Evolutionary conservation across 2,329 filamentous ascomycete genomes (phyloP).

Genomic region (Pyrenochaeta sp.): DNA sequence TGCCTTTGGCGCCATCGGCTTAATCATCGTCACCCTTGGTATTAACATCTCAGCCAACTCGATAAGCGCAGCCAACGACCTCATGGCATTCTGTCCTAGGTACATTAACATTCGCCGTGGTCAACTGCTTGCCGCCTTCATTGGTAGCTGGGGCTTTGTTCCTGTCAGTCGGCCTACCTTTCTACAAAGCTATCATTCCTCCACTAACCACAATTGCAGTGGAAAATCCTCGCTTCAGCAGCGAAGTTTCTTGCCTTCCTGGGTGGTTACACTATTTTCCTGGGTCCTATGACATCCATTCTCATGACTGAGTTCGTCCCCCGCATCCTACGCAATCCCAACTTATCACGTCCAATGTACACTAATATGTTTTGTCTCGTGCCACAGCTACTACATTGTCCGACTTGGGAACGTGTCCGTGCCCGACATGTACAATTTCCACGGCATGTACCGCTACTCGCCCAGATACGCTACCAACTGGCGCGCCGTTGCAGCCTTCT

Average conservation of each 20-base stretch:
- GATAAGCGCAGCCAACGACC: slow-evolving; percentile 35
- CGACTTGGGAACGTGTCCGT: slow-evolving; percentile 33
- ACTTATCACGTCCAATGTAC: background rate
- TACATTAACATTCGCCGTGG: slow-evolving; percentile 40
- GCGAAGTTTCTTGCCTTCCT: slow-evolving; percentile 49
- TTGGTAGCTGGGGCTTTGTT: slow-evolving; percentile 50
- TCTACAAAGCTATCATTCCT: background rate
- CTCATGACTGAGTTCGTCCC: slow-evolving; percentile 24
- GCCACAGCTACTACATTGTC: slow-evolving; percentile 30
- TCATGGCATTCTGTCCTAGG: slow-evolving; percentile 29
- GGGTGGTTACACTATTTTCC: slow-evolving; percentile 36
- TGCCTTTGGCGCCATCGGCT: slow-evolving; percentile 36
- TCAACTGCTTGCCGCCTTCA: slow-evolving; percentile 47
- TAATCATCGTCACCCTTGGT: slow-evolving; percentile 41
- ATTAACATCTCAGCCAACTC: slow-evolving; percentile 45
- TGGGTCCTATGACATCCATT: slow-evolving; percentile 36
- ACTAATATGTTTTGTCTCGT: background rate
- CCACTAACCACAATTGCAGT: slow-evolving; percentile 17
- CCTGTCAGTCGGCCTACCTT: slow-evolving; percentile 18
- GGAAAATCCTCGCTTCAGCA: slow-evolving; percentile 48
- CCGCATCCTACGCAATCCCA: background rate
- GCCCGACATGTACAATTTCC: slow-evolving; percentile 35
- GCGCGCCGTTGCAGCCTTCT: slow-evolving; percentile 33
- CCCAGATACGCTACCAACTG: slow-evolving; percentile 31
- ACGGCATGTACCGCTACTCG: slow-evolving; percentile 38